Conservation (phyloP, 164 flowering plant species). For the Litsea cubeba region DNA sequence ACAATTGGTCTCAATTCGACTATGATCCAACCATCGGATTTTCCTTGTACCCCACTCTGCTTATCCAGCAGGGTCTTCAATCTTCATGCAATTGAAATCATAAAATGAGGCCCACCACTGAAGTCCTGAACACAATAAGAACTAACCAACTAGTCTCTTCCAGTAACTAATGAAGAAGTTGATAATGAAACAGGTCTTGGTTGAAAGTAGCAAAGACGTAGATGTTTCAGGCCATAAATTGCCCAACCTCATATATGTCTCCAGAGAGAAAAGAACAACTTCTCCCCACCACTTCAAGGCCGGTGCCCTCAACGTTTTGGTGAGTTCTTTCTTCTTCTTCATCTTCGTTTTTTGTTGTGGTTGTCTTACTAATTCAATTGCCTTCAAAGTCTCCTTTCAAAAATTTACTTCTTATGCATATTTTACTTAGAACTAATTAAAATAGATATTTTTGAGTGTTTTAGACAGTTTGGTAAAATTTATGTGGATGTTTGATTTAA, state of each 20-base stretch:
- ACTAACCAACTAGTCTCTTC: background rate
- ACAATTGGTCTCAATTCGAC: no score
- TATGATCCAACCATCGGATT: no score
- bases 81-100: no score
- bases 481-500: no score
- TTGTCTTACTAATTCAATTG: background rate
- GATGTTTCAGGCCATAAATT: constrained; percentile 39
- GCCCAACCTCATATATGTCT: constrained; percentile 76
- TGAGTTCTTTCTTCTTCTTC: constrained; percentile 18
- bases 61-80: no score
- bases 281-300: constrained; percentile 72
- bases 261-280: constrained; percentile 57
- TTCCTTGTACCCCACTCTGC: no score
- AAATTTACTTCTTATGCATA: background rate
- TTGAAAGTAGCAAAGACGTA: constrained; percentile 37
- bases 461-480: no score
- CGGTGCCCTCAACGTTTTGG: constrained; percentile 86
- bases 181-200: constrained; percentile 34
- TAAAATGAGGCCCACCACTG: no score
- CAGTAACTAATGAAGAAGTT: background rate
- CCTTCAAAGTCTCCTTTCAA: background rate
- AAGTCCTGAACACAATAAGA: no score
- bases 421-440: no score
- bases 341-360: background rate
- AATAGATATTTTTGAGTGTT: no score